Percentiles rank a stretch among this genome's conserved stretches.
phyloP scores from a whole-genome alignment of 192 early-diverging fungal species.

The Mortierella hygrophila region DNA sequence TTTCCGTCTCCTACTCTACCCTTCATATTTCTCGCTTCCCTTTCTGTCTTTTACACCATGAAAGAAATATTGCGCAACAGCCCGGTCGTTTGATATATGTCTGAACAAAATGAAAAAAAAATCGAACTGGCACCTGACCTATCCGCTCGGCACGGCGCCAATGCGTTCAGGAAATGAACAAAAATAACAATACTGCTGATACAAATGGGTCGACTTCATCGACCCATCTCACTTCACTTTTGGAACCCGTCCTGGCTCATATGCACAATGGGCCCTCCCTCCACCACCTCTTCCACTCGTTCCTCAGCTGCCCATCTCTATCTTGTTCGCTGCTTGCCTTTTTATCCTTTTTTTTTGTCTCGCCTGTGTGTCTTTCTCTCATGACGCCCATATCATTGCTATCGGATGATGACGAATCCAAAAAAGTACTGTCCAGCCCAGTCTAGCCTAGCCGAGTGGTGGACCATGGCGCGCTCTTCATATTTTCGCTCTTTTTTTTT shows the following conservation, averaged over 20 bases:
- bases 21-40: background rate
- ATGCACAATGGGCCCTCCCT: background rate
- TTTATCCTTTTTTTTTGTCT: slow-evolving; percentile 1
- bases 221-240: background rate
- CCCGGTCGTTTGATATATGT: background rate
- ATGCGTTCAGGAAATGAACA: background rate
- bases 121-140: background rate
- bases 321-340: background rate
- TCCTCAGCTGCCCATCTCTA: background rate
- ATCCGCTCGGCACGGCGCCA: background rate
- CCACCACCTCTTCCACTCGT: background rate
- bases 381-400: background rate
- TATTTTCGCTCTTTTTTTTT: slow-evolving; percentile 2
- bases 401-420: background rate
- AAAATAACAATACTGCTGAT: background rate
- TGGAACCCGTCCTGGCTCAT: background rate
- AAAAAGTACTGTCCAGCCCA: background rate
- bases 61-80: background rate
- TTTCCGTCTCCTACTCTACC: background rate
- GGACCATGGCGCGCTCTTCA: background rate
- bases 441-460: slow-evolving; percentile 4
- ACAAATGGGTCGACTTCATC: background rate
- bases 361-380: background rate
- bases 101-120: background rate
- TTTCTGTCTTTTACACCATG: background rate